Evolutionary conservation across 2,329 filamentous ascomycete genomes (phyloP).

Genomic region (Teratosphaeria pseudoeucalypti): DNA sequence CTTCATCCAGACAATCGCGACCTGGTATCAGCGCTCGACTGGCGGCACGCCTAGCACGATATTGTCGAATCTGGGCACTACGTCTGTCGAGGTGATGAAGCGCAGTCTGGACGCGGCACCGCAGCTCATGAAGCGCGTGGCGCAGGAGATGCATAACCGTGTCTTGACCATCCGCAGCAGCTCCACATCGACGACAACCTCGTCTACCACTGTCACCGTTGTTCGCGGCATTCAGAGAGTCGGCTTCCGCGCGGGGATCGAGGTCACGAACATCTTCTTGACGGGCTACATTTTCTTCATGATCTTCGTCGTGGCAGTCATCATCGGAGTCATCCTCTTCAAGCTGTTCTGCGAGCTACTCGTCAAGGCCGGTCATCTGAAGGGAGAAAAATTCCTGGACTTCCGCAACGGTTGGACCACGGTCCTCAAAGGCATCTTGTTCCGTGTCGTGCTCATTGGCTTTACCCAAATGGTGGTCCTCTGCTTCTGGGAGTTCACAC

Average conservation of each 20-base stretch:
- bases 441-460: constrained; percentile 78
- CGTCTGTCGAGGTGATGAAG: constrained; percentile 77
- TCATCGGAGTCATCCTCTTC: constrained; percentile 63
- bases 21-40: constrained; percentile 92
- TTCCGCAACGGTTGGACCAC: constrained; percentile 93
- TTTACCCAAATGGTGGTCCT: constrained; percentile 86
- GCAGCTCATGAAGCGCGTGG: constrained; percentile 45
- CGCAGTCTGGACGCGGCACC: constrained; percentile 40
- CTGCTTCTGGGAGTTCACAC: constrained; percentile 87
- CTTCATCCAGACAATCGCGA: constrained; percentile 83
- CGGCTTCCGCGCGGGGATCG: constrained; percentile 74
- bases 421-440: constrained; percentile 85
- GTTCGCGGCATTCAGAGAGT: constrained; percentile 82
- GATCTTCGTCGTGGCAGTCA: constrained; percentile 66
- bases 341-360: constrained; percentile 71
- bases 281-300: constrained; percentile 85
- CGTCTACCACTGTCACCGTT: constrained; percentile 25
- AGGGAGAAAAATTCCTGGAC: constrained; percentile 75
- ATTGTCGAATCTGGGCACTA: constrained; percentile 60
- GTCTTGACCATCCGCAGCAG: constrained; percentile 32
- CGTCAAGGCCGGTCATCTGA: constrained; percentile 66
- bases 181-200: constrained; percentile 23
- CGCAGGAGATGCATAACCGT: constrained; percentile 27
- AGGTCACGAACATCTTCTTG: constrained; percentile 86
- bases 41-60: constrained; percentile 74